These are phyloP conservation scores for Microcyclosporella mali DNA, from an alignment of 2,329 filamentous ascomycete species.

Conservation along the genomic window DNA sequence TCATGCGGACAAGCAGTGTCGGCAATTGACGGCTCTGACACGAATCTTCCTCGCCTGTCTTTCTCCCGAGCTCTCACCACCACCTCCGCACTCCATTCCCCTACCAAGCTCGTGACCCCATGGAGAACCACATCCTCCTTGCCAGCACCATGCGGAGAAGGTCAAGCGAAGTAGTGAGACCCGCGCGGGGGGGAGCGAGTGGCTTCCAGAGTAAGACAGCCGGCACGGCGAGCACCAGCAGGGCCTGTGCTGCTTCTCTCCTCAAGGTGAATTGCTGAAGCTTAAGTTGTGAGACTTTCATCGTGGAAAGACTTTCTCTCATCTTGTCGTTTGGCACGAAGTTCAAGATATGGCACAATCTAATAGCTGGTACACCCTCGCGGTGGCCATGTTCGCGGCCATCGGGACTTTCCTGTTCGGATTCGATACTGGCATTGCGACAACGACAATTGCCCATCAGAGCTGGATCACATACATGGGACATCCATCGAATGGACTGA, in stretches of 20 bases:
- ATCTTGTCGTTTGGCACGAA: not conserved
- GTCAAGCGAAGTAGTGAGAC: conserved; percentile 38
- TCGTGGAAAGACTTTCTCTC: not conserved
- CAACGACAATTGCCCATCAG: conserved; percentile 55
- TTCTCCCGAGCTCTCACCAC: conserved; percentile 1
- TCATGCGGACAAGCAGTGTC: not conserved
- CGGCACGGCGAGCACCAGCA: too few species aligned
- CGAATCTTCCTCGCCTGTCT: not conserved
- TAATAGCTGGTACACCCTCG: conserved; percentile 42
- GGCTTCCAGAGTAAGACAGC: too few species aligned
- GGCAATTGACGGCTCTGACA: not conserved
- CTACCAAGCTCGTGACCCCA: not conserved
- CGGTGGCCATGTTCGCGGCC: conserved; percentile 51
- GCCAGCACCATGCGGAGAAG: not conserved
- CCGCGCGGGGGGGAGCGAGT: conserved; percentile 46
- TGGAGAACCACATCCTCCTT: not conserved
- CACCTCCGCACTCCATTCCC: not conserved
- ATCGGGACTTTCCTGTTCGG: conserved; percentile 56
- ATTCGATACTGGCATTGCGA: conserved; percentile 56
- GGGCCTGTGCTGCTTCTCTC: too few species aligned
- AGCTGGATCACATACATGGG: conserved; percentile 57
- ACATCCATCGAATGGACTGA: conserved; percentile 49
- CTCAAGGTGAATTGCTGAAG: too few species aligned
- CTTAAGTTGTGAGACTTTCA: not conserved
- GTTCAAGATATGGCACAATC: conserved; percentile 5